phyloP scores from a whole-genome alignment of 768 basidiomycete species.

The Cytidiella melzeri region DNA sequence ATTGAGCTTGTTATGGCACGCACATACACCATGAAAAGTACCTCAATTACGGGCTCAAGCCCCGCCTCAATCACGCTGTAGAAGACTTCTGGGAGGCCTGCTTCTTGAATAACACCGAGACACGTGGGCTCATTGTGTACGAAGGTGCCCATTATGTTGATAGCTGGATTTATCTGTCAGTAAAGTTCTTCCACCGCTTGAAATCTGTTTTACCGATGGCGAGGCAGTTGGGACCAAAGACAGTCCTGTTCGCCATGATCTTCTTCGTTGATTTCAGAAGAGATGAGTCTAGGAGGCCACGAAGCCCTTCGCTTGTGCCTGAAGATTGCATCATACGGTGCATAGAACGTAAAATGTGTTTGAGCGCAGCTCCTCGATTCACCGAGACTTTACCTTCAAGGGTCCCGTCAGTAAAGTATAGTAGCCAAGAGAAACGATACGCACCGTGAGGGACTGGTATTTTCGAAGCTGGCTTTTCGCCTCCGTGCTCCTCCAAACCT shows the following conservation, averaged over 20 bases:
- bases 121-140: constrained; percentile 99
- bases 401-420: background rate
- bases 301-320: constrained; percentile 88
- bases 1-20: background rate
- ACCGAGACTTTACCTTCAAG: constrained; percentile 64
- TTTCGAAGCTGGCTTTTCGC: constrained; percentile 37
- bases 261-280: constrained; percentile 81
- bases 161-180: too few species aligned
- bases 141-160: constrained; percentile 94
- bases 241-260: constrained; percentile 73
- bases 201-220: constrained; percentile 75
- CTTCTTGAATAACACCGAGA: constrained; percentile 87
- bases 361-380: constrained; percentile 73
- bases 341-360: constrained; percentile 85
- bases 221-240: constrained; percentile 85
- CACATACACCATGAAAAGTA: constrained; percentile 25
- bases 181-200: too few species aligned
- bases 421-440: constrained; percentile 12
- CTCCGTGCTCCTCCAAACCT: constrained; percentile 44
- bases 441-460: constrained; percentile 48
- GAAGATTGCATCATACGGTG: constrained; percentile 97
- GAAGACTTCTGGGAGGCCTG: constrained; percentile 81
- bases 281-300: constrained; percentile 89
- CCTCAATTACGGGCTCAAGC: constrained; percentile 85
- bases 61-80: constrained; percentile 81